Evolutionary conservation across 352 stramenopile genomes (phyloP).

Genomic region (Phytophthora pluvialis): DNA sequence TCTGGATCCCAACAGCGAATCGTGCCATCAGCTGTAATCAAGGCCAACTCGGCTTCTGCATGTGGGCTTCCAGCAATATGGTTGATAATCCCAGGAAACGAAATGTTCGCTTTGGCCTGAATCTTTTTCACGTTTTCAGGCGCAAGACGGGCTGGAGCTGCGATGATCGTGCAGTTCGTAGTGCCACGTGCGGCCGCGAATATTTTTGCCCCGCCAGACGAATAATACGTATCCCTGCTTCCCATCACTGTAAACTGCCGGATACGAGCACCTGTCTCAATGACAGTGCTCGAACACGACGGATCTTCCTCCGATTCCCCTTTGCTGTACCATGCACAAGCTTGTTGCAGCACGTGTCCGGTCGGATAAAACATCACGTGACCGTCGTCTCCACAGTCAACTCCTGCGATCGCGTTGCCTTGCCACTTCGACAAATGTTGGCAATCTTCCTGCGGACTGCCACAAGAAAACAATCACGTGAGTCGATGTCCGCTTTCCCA

Average conservation of each 20-base stretch:
- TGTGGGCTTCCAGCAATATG: slow-evolving; percentile 75
- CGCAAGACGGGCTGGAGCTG: slow-evolving; percentile 27
- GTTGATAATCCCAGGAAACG: slow-evolving; percentile 61
- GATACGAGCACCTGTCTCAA: slow-evolving; percentile 65
- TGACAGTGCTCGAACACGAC: slow-evolving; percentile 41
- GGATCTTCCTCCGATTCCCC: slow-evolving; percentile 20
- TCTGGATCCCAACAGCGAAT: slow-evolving; percentile 61
- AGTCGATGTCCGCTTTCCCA: background rate
- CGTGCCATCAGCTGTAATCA: slow-evolving; percentile 54
- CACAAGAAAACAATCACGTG: background rate
- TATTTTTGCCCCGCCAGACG: slow-evolving; percentile 35
- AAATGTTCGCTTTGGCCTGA: slow-evolving; percentile 51
- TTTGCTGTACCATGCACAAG: slow-evolving; percentile 55
- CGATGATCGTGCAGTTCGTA: slow-evolving; percentile 50
- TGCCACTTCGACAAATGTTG: slow-evolving; percentile 57
- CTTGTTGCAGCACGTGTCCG: slow-evolving; percentile 70
- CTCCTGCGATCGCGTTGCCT: slow-evolving; percentile 66
- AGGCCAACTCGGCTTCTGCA: slow-evolving; percentile 59
- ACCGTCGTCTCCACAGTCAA: slow-evolving; percentile 31
- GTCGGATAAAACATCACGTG: slow-evolving; percentile 77
- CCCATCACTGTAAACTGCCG: slow-evolving; percentile 71
- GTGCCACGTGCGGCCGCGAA: slow-evolving; percentile 51
- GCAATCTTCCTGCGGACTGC: slow-evolving; percentile 33
- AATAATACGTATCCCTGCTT: slow-evolving; percentile 45
- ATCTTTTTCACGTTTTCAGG: slow-evolving; percentile 35